These are phyloP conservation scores for Kingdonia uniflora DNA, from an alignment of 164 flowering plant genomes.

Conservation along the genomic window DNA sequence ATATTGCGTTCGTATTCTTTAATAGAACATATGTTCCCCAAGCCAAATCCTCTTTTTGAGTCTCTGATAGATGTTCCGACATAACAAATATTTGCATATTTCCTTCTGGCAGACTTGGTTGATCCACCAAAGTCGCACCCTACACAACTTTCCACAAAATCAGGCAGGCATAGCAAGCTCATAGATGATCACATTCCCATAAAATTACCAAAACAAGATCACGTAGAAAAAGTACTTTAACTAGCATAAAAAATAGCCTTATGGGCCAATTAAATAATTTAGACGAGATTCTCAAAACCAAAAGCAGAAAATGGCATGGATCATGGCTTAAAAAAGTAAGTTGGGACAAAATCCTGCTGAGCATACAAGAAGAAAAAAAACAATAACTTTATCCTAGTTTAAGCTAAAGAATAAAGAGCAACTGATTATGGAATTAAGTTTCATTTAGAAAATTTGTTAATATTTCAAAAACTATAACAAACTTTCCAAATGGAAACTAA, in stretches of 20 bases:
- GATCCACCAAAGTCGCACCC: constrained; percentile 51
- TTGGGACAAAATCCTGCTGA: too few species aligned
- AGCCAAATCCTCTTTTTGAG: constrained; percentile 63
- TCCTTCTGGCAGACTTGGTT: constrained; percentile 46
- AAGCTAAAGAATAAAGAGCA: too few species aligned
- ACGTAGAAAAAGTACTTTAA: not conserved
- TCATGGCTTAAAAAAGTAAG: too few species aligned
- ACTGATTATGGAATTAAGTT: too few species aligned
- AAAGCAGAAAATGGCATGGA: too few species aligned
- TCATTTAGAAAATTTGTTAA: too few species aligned
- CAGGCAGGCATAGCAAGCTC: constrained; percentile 1
- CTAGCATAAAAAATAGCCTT: not conserved
- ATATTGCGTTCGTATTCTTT: constrained; percentile 65
- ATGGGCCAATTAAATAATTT: too few species aligned
- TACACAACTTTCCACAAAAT: constrained; percentile 17
- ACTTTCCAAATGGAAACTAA: too few species aligned
- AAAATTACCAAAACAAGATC: not conserved
- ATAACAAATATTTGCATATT: constrained; percentile 63
- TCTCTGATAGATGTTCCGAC: constrained; percentile 41
- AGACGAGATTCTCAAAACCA: too few species aligned
- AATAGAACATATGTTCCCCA: constrained; percentile 77
- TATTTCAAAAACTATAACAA: too few species aligned
- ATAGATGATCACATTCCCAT: not conserved
- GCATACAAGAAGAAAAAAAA: too few species aligned
- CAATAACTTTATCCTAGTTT: too few species aligned